phyloP scores from a whole-genome alignment of 306 rosid genomes.

The Luffa acutangula region DNA sequence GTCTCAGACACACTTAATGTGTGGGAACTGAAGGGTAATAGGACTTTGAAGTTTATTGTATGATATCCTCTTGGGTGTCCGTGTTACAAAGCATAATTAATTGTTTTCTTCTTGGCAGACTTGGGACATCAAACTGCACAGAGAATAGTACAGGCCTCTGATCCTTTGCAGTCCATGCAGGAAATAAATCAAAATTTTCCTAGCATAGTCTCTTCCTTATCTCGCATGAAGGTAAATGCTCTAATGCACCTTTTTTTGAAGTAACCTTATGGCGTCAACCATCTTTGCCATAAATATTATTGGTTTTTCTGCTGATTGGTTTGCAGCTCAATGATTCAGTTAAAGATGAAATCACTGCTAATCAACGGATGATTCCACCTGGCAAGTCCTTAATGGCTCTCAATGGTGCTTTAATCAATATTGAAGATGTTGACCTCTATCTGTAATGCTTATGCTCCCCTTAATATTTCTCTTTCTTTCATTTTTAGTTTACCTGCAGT shows the following conservation, averaged over 20 bases:
- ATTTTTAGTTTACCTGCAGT: neutral
- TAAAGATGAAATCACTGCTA: constrained; percentile 79
- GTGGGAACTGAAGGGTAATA: constrained; percentile 92
- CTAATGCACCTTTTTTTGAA: constrained; percentile 3
- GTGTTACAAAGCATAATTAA: constrained; percentile 9
- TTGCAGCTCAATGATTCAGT: constrained; percentile 84
- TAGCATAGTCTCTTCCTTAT: constrained; percentile 84
- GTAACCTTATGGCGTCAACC: neutral
- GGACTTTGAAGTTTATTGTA: constrained; percentile 3
- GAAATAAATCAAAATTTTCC: constrained; percentile 97
- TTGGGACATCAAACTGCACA: constrained; percentile 98
- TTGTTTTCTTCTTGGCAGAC: constrained; percentile 39
- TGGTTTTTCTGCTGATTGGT: constrained; percentile 8
- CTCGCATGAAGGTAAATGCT: constrained; percentile 83
- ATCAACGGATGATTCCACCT: constrained; percentile 97
- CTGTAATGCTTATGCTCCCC: constrained; percentile 56
- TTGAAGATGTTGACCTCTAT: constrained; percentile 90
- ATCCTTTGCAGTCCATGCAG: constrained; percentile 97
- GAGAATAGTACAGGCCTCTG: constrained; percentile 93
- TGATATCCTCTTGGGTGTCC: neutral
- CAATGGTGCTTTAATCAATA: constrained; percentile 93
- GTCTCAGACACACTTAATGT: constrained; percentile 89
- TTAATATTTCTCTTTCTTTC: constrained; percentile 22
- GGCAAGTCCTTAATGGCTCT: constrained; percentile 98
- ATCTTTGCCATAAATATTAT: neutral